phyloP scores from a whole-genome alignment of 148 eudicot genomes.

The Simmondsia chinensis region DNA sequence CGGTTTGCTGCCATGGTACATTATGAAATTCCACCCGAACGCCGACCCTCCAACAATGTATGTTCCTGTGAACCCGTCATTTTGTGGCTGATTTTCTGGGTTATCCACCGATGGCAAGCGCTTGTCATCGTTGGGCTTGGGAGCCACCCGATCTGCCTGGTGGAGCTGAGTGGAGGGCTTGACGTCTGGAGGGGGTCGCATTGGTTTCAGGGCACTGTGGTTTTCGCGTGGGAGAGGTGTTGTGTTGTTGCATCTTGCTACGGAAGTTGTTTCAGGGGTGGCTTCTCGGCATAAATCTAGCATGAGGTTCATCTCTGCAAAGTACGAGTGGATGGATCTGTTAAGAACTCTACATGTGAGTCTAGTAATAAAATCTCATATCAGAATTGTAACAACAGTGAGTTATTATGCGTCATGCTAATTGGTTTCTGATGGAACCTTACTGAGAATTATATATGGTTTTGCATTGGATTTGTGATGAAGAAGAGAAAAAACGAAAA shows the following conservation, averaged over 20 bases:
- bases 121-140: conserved; percentile 12
- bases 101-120: conserved; percentile 13
- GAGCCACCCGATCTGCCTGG: conserved; percentile 5
- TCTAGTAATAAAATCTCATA: neutral
- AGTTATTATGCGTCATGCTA: too few relatives aligned
- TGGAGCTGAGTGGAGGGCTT: conserved; percentile 14
- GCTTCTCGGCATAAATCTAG: conserved; percentile 46
- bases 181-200: conserved; percentile 6
- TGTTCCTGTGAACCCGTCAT: conserved; percentile 30
- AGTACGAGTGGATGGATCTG: neutral
- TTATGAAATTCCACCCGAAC: conserved; percentile 90
- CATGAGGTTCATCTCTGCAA: conserved; percentile 51
- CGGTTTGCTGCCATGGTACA: conserved; percentile 36
- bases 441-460: too few relatives aligned
- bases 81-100: conserved; percentile 19
- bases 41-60: conserved; percentile 88
- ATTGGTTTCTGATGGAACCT: too few relatives aligned
- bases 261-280: conserved; percentile 21
- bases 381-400: neutral
- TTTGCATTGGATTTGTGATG: too few relatives aligned
- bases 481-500: too few relatives aligned
- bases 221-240: conserved; percentile 9
- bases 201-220: conserved; percentile 8
- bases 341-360: neutral
- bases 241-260: conserved; percentile 20